A percentile compares a stretch with the other conserved stretches of the same genome.
These are phyloP conservation scores for Seminavis robusta DNA, from an alignment of 108 stramenopile genomes.

Conservation along the genomic window DNA sequence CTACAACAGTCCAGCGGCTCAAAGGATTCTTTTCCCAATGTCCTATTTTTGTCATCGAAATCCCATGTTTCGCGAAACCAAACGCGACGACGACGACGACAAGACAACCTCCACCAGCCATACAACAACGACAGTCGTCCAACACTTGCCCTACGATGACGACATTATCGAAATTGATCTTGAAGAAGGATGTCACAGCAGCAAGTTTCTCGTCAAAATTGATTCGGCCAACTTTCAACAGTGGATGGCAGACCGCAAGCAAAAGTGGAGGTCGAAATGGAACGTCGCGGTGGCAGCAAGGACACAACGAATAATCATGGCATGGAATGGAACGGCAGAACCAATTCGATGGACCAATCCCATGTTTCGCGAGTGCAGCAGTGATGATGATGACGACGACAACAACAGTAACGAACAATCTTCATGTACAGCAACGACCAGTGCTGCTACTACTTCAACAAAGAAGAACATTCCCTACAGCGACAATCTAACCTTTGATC, in stretches of 20 bases:
- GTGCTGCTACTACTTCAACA: no score
- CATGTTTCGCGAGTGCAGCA: conserved; percentile 9
- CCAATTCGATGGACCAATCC: conserved; percentile 3
- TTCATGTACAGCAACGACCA: no score
- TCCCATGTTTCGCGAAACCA: background rate
- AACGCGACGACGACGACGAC: background rate
- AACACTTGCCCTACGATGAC: background rate
- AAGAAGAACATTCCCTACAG: conserved; percentile 34
- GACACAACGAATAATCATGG: no score
- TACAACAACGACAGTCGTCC: background rate
- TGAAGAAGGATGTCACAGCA: background rate
- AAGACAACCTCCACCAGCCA: background rate
- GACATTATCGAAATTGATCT: background rate
- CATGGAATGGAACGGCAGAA: background rate
- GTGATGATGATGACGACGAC: background rate
- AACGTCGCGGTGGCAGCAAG: background rate
- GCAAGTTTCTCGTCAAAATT: background rate
- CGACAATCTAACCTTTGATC: conserved; percentile 41
- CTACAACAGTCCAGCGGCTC: background rate
- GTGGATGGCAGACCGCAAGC: background rate
- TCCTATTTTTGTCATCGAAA: background rate
- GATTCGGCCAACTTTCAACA: background rate
- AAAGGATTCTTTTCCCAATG: background rate
- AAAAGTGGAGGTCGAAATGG: background rate
- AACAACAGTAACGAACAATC: no score